Evolutionary conservation across 2,329 filamentous ascomycete species (phyloP).

Genomic region (Periconia macrospinosa): DNA sequence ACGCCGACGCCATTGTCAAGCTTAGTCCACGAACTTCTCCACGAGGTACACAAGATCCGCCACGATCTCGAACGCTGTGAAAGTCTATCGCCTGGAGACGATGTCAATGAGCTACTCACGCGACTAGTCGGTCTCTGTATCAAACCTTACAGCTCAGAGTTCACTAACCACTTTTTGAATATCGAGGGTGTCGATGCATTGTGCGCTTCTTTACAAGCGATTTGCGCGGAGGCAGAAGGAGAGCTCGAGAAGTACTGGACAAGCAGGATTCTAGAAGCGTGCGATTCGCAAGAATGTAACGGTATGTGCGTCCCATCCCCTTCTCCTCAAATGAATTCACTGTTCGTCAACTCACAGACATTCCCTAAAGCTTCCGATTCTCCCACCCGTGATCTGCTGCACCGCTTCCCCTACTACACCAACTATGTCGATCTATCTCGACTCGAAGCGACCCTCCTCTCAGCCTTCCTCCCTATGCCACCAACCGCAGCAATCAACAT

Average conservation of each 20-base stretch:
- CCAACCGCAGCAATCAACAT: constrained; percentile 33
- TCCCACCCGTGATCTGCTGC: constrained; percentile 26
- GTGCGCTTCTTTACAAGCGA: constrained; percentile 41
- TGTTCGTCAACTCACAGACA: background rate
- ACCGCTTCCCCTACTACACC: constrained; percentile 52
- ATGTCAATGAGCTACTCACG: constrained; percentile 41
- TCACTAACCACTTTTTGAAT: constrained; percentile 29
- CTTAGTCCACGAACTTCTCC: constrained; percentile 20
- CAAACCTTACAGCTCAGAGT: constrained; percentile 19
- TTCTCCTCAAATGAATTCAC: background rate
- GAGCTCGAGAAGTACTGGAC: constrained; percentile 52
- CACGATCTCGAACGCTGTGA: constrained; percentile 13
- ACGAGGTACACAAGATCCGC: constrained; percentile 25
- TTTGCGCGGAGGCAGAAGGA: constrained; percentile 51
- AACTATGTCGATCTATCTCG: constrained; percentile 55
- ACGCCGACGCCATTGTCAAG: constrained; percentile 22
- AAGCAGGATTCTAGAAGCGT: constrained; percentile 29
- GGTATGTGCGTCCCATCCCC: background rate
- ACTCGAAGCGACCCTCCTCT: constrained; percentile 50
- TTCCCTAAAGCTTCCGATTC: background rate
- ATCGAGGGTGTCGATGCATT: constrained; percentile 36
- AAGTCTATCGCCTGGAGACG: constrained; percentile 32
- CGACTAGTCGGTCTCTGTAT: constrained; percentile 44
- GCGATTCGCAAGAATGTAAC: background rate
- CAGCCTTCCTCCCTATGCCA: constrained; percentile 31